phyloP scores from a whole-genome alignment of 768 basidiomycete genomes.

The Boletales sp. region DNA sequence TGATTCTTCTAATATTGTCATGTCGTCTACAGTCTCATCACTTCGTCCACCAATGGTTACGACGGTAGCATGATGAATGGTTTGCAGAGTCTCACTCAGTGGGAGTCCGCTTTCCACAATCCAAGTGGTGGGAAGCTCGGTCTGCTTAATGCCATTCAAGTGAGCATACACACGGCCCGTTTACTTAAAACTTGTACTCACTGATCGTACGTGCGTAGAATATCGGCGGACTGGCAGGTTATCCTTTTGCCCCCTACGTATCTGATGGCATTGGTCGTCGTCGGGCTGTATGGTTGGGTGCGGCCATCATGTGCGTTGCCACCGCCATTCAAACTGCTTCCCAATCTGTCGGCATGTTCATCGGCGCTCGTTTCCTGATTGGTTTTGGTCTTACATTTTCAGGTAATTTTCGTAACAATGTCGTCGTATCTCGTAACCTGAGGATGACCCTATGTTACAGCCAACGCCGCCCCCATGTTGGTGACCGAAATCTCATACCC shows the following conservation, averaged over 20 bases:
- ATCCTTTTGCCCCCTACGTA: constrained; percentile 68
- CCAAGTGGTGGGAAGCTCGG: constrained; percentile 60
- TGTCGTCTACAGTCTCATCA: constrained; percentile 50
- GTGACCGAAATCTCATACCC: constrained; percentile 87
- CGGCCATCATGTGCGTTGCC: constrained; percentile 65
- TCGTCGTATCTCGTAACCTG: neutral
- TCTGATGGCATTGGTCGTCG: constrained; percentile 73
- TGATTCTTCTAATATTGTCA: constrained; percentile 1
- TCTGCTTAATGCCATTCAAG: constrained; percentile 73
- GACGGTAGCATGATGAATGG: constrained; percentile 82
- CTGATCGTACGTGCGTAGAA: constrained; percentile 39
- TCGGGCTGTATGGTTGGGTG: constrained; percentile 62
- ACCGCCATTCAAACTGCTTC: constrained; percentile 68
- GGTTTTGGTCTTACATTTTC: constrained; percentile 78
- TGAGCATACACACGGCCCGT: constrained; percentile 16
- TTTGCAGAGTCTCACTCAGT: constrained; percentile 63
- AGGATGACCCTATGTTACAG: constrained; percentile 24
- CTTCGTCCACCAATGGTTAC: constrained; percentile 72
- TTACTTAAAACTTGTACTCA: neutral
- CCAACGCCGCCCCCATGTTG: constrained; percentile 76
- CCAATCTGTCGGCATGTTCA: constrained; percentile 74
- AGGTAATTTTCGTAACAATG: constrained; percentile 30
- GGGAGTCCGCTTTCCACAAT: constrained; percentile 57
- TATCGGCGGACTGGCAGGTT: constrained; percentile 64
- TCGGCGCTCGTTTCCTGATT: constrained; percentile 74